These are phyloP conservation scores for Glycine soja DNA, from an alignment of 306 rosid genomes.

Conservation along the genomic window DNA sequence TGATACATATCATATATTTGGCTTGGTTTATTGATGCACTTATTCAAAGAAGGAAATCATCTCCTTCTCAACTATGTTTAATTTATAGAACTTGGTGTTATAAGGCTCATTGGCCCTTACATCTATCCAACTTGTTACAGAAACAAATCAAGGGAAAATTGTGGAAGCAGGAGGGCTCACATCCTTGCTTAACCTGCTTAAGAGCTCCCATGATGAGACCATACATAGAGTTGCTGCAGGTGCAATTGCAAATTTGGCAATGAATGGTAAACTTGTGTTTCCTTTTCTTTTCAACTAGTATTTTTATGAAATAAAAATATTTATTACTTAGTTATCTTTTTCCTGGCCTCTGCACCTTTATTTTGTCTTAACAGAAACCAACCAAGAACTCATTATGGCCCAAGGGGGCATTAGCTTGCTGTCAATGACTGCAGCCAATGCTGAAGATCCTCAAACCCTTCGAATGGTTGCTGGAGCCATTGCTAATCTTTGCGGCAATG, in stretches of 20 bases:
- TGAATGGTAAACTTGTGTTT: slow-evolving; percentile 73
- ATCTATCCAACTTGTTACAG: slow-evolving; percentile 52
- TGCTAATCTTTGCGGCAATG: slow-evolving; percentile 98
- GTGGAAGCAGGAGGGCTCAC: slow-evolving; percentile 97
- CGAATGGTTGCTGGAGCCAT: slow-evolving; percentile 99
- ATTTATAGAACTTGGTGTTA: slow-evolving; percentile 19
- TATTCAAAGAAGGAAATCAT: slow-evolving; percentile 23
- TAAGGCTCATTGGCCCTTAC: slow-evolving; percentile 41
- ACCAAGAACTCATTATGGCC: slow-evolving; percentile 96
- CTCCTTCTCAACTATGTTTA: no score
- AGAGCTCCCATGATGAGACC: slow-evolving; percentile 86
- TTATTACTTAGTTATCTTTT: slow-evolving; percentile 35
- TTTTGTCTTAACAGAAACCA: slow-evolving; percentile 74
- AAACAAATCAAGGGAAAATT: slow-evolving; percentile 94
- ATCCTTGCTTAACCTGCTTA: slow-evolving; percentile 86
- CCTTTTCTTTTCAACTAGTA: slow-evolving; percentile 14
- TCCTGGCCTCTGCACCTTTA: slow-evolving; percentile 36
- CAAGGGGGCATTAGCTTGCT: slow-evolving; percentile 94
- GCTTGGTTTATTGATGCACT: slow-evolving; percentile 38
- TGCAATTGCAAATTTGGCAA: slow-evolving; percentile 97
- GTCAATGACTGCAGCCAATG: slow-evolving; percentile 81
- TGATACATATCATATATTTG: slow-evolving; percentile 31
- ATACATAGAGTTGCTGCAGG: slow-evolving; percentile 99
- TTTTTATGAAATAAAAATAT: slow-evolving; percentile 5
- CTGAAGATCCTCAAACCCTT: slow-evolving; percentile 97